A percentile compares a stretch with the other conserved stretches of the same genome.
phyloP scores from a whole-genome alignment of 2,329 filamentous ascomycete species.

The Microascus cirrosus region DNA sequence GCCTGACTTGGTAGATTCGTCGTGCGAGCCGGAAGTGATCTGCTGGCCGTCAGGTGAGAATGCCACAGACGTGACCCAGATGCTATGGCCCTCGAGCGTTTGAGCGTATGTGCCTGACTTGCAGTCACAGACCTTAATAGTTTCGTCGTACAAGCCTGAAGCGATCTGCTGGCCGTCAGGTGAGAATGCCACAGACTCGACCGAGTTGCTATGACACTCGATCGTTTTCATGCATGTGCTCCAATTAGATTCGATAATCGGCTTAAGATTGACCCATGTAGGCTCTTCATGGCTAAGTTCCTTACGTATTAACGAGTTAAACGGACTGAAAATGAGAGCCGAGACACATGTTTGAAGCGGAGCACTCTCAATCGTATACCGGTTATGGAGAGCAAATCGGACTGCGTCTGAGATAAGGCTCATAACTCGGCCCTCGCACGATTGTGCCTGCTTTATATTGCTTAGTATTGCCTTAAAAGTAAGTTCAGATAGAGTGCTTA shows the following conservation, averaged over 20 bases:
- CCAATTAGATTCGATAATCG: not conserved
- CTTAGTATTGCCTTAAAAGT: slow-evolving; percentile 2
- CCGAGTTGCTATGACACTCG: slow-evolving; percentile 1
- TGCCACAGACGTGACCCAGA: slow-evolving; percentile 1
- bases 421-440: slow-evolving; percentile 3
- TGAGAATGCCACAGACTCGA: slow-evolving; percentile 10
- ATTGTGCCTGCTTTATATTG: not conserved
- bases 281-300: not conserved
- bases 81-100: not conserved
- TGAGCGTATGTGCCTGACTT: not conserved
- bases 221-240: not conserved
- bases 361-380: slow-evolving; percentile 14
- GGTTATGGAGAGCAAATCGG: slow-evolving; percentile 14
- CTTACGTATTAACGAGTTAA: not conserved
- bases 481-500: slow-evolving; percentile 5
- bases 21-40: slow-evolving; percentile 4
- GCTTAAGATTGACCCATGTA: not conserved
- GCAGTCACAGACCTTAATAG: slow-evolving; percentile 6
- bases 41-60: slow-evolving; percentile 7
- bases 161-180: slow-evolving; percentile 1
- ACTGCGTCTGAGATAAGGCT: slow-evolving; percentile 15
- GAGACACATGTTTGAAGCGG: slow-evolving; percentile 20
- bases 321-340: slow-evolving; percentile 15
- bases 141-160: slow-evolving; percentile 6
- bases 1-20: too few species aligned